These are phyloP conservation scores for Metschnikowia peoriensis DNA, from an alignment of 805 yeast genomes.

Conservation along the genomic window DNA sequence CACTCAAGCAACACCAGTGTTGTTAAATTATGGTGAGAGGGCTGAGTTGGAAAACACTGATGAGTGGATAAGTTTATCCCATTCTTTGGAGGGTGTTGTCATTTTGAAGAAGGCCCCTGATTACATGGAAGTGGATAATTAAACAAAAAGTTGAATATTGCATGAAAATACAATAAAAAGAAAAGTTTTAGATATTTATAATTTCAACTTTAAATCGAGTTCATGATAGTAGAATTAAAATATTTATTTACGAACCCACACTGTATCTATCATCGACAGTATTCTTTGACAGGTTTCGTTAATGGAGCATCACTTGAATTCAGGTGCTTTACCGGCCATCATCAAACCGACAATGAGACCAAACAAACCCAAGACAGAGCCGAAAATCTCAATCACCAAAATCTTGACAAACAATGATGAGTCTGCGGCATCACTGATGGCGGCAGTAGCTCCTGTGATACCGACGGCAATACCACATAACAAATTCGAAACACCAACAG, in stretches of 20 bases:
- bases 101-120: constrained; percentile 90
- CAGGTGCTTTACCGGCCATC: constrained; percentile 95
- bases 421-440: constrained; percentile 96
- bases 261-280: neutral
- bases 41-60: constrained; percentile 91
- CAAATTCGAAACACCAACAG: constrained; percentile 90
- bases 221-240: constrained; percentile 7
- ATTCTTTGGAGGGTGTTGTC: constrained; percentile 88
- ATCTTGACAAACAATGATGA: constrained; percentile 92
- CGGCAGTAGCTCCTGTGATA: constrained; percentile 97
- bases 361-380: constrained; percentile 91
- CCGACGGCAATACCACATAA: constrained; percentile 98
- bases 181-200: neutral
- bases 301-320: constrained; percentile 54
- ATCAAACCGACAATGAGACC: constrained; percentile 95
- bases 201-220: neutral
- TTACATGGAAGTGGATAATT: constrained; percentile 58
- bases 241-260: neutral
- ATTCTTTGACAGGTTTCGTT: neutral
- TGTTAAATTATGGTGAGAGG: constrained; percentile 89
- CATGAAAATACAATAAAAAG: neutral
- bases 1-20: constrained; percentile 95
- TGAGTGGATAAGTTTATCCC: constrained; percentile 80
- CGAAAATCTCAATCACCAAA: constrained; percentile 95
- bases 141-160: neutral